Percentiles rank a stretch among this genome's conserved stretches.
phyloP scores from a whole-genome alignment of 352 stramenopile species.

The Globisporangium splendens region DNA sequence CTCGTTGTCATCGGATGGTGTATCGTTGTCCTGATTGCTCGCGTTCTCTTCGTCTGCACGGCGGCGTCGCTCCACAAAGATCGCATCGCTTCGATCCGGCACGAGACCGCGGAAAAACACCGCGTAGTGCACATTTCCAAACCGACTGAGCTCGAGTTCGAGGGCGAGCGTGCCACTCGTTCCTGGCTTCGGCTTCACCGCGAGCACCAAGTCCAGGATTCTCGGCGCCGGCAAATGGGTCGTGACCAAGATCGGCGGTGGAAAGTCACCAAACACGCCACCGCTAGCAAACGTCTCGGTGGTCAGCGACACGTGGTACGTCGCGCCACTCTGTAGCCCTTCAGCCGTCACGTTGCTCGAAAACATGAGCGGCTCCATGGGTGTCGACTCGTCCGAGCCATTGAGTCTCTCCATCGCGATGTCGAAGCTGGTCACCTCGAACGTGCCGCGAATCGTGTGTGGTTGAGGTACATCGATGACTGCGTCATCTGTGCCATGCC shows the following conservation, averaged over 20 bases:
- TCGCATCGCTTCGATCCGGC: conserved; percentile 22
- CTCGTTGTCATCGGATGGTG: background rate
- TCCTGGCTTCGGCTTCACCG: conserved; percentile 27
- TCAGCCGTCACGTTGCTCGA: conserved; percentile 50
- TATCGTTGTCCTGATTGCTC: conserved; percentile 6
- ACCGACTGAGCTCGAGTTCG: conserved; percentile 47
- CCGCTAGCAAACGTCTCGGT: conserved; percentile 58
- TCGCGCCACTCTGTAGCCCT: conserved; percentile 37
- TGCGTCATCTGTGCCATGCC: background rate
- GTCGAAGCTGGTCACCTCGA: conserved; percentile 32
- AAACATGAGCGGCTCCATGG: conserved; percentile 57
- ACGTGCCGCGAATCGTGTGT: conserved; percentile 45
- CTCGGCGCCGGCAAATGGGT: conserved; percentile 47
- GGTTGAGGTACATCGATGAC: conserved; percentile 7
- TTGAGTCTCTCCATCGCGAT: conserved; percentile 69
- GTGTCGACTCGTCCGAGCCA: conserved; percentile 64
- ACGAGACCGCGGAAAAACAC: conserved; percentile 65
- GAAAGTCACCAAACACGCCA: conserved; percentile 74
- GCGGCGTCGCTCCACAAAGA: conserved; percentile 6
- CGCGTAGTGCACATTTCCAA: conserved; percentile 74
- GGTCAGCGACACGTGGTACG: conserved; percentile 75
- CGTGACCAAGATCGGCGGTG: conserved; percentile 62
- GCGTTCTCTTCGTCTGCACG: conserved; percentile 10
- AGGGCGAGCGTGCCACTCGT: conserved; percentile 52
- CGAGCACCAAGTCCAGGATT: conserved; percentile 30